These are phyloP conservation scores for Cicer arietinum DNA, from an alignment of 306 rosid genomes.

Conservation along the genomic window DNA sequence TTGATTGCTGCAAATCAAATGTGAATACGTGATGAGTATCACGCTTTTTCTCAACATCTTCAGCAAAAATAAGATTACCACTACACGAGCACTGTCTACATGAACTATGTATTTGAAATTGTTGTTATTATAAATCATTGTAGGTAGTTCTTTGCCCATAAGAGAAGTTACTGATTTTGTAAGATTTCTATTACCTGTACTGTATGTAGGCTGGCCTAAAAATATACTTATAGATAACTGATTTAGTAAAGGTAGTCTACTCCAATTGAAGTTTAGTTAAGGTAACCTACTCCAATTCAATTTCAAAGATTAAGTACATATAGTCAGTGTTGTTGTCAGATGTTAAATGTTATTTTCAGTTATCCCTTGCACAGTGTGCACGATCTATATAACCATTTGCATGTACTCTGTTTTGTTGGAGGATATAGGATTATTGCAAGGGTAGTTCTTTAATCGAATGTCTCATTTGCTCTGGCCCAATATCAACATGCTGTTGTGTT, in stretches of 20 bases:
- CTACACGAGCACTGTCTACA: neutral
- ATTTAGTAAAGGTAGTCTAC: neutral
- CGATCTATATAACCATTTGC: neutral
- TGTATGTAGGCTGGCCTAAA: neutral
- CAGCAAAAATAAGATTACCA: neutral
- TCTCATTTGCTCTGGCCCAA: neutral
- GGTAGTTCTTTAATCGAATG: neutral
- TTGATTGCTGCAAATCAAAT: neutral
- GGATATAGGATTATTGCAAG: conserved; percentile 1
- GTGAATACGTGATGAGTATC: neutral
- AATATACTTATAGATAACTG: neutral
- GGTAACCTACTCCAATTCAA: neutral
- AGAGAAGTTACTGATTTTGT: neutral
- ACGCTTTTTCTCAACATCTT: neutral
- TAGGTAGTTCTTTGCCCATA: neutral
- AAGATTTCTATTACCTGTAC: neutral
- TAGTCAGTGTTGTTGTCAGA: neutral
- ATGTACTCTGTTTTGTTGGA: neutral
- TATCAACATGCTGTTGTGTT: neutral
- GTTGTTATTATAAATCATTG: neutral
- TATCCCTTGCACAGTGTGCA: neutral
- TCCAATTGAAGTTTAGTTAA: neutral
- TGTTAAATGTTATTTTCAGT: neutral
- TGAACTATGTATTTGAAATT: neutral
- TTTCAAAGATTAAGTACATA: neutral